Conservation (phyloP, 352 stramenopile genomes). For the Blastocystis sp. region DNA sequence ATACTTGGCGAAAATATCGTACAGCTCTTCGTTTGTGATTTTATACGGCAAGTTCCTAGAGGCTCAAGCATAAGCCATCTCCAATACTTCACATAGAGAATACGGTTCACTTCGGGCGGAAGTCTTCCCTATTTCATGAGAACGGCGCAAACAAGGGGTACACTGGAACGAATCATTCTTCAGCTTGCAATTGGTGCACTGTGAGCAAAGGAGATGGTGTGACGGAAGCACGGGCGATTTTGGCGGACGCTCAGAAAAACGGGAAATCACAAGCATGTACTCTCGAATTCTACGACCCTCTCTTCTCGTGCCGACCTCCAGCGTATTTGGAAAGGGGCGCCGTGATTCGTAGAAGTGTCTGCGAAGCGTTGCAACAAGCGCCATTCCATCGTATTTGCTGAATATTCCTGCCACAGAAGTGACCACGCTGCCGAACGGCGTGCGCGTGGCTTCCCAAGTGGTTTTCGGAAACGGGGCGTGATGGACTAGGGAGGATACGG, state of each 20-base stretch:
- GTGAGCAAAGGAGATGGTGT: not conserved
- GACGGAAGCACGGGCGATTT: not conserved
- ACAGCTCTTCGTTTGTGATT: constrained; percentile 95
- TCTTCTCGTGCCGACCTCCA: not conserved
- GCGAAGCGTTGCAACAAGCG: too few species aligned
- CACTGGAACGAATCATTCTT: constrained; percentile 40
- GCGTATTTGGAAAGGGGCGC: not conserved
- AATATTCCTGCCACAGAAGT: constrained; percentile 91
- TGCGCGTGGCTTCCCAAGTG: constrained; percentile 93
- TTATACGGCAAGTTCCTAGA: constrained; percentile 96
- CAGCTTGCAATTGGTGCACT: constrained; percentile 4
- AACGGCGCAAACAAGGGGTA: not conserved
- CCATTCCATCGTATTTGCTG: constrained; percentile 79
- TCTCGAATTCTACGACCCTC: not conserved
- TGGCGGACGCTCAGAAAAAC: not conserved
- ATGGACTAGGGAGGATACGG: constrained; percentile 80
- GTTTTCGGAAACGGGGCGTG: constrained; percentile 2
- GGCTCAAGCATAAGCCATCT: constrained; percentile 70
- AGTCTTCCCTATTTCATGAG: constrained; percentile 74
- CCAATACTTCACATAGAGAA: constrained; percentile 84
- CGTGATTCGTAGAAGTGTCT: not conserved
- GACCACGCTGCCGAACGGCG: constrained; percentile 88
- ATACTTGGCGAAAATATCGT: constrained; percentile 99
- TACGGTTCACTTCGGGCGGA: constrained; percentile 94
- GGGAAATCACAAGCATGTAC: not conserved